phyloP scores from a whole-genome alignment of 1,284 basidiomycete species.

The Austropuccinia psidii region DNA sequence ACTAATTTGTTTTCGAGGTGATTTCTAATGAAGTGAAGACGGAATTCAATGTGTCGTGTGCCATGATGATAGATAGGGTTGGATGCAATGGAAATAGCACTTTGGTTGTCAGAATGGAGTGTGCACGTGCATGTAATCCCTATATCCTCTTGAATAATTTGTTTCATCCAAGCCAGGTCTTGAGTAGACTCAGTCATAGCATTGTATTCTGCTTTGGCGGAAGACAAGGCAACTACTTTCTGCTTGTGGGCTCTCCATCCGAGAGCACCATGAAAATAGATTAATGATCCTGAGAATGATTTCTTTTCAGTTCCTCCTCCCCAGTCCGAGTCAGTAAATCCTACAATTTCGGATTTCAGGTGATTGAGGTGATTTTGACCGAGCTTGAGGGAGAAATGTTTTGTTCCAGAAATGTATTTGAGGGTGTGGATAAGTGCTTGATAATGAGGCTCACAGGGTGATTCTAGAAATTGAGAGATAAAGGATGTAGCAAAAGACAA shows the following conservation, averaged over 20 bases:
- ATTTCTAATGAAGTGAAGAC: background rate
- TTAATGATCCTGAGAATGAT: background rate
- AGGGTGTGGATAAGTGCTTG: background rate
- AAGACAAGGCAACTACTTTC: background rate
- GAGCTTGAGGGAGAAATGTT: constrained; percentile 1
- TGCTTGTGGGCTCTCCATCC: background rate
- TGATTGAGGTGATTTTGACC: background rate
- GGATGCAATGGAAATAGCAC: background rate
- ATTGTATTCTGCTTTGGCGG: background rate
- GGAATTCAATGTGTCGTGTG: background rate
- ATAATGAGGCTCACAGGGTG: background rate
- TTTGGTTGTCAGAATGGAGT: background rate
- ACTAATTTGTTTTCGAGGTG: too few species aligned
- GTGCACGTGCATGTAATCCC: background rate
- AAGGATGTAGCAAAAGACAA: background rate
- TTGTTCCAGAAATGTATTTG: background rate
- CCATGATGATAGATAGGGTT: background rate
- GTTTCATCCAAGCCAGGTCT: background rate
- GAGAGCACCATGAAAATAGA: background rate
- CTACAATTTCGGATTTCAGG: background rate
- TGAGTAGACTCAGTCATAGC: background rate
- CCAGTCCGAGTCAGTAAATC: background rate
- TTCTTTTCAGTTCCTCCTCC: background rate
- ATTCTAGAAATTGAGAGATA: background rate
- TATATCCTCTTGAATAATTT: background rate